Evolutionary conservation across 108 stramenopile species (phyloP).

Genomic region (Cyclotella choctawhatcheeana): DNA sequence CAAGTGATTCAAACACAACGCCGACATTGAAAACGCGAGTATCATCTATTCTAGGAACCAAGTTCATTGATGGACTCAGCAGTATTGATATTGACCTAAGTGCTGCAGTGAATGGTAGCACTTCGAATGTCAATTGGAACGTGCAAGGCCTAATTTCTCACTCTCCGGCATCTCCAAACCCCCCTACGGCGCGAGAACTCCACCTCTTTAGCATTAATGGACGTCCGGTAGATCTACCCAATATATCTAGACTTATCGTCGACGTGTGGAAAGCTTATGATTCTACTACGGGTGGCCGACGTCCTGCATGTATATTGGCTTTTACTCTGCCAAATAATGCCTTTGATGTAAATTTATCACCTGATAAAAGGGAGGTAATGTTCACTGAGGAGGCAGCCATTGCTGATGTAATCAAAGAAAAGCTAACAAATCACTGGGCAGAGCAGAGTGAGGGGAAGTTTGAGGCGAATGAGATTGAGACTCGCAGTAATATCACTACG

Average conservation of each 20-base stretch:
- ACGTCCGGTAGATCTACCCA: constrained; percentile 95
- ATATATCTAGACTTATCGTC: constrained; percentile 62
- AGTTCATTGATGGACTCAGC: constrained; percentile 59
- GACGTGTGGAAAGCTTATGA: constrained; percentile 90
- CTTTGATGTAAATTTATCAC: constrained; percentile 96
- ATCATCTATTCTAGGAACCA: constrained; percentile 67
- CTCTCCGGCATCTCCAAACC: constrained; percentile 63
- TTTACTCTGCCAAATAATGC: constrained; percentile 79
- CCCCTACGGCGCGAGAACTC: constrained; percentile 57
- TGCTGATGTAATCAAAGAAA: constrained; percentile 50
- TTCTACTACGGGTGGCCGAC: constrained; percentile 45
- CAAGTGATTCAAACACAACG: constrained; percentile 47
- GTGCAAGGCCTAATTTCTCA: constrained; percentile 83
- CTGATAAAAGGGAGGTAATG: constrained; percentile 96
- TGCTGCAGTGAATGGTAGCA: constrained; percentile 20
- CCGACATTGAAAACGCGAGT: constrained; percentile 60
- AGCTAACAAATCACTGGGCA: constrained; percentile 60
- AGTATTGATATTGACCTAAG: constrained; percentile 55
- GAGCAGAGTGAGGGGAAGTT: constrained; percentile 70
- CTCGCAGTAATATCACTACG: constrained; percentile 26
- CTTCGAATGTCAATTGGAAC: constrained; percentile 36
- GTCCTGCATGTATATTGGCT: constrained; percentile 89
- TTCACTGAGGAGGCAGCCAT: constrained; percentile 78
- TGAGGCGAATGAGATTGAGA: constrained; percentile 56
- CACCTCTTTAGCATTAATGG: constrained; percentile 96